These are phyloP conservation scores for Candida sojae DNA, from an alignment of 1,139 yeast genomes.

Conservation along the genomic window DNA sequence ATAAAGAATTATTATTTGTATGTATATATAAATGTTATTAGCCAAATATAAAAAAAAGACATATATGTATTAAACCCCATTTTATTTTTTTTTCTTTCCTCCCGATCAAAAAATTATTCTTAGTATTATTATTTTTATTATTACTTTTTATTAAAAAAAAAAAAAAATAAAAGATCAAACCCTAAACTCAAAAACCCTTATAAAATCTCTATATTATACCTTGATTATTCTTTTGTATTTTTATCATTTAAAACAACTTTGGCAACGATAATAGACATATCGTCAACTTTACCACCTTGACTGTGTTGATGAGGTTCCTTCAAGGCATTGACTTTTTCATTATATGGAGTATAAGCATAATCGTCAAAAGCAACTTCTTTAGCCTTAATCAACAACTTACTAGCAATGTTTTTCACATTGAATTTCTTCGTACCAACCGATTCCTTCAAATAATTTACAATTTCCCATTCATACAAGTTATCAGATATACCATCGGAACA, in stretches of 20 bases:
- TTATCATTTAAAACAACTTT: constrained; percentile 27
- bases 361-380: constrained; percentile 57
- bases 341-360: constrained; percentile 56
- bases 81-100: too few species aligned
- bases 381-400: constrained; percentile 41
- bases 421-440: constrained; percentile 27
- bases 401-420: constrained; percentile 40
- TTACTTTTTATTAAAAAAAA: neutral
- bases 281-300: constrained; percentile 59
- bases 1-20: neutral
- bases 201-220: neutral
- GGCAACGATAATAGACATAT: constrained; percentile 54
- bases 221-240: constrained; percentile 1
- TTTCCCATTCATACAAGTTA: constrained; percentile 52
- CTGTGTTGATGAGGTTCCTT: constrained; percentile 36
- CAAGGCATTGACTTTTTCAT: constrained; percentile 50
- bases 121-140: neutral
- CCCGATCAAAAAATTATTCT: too few species aligned
- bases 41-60: neutral
- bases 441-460: constrained; percentile 37
- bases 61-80: neutral
- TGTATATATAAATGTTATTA: too few species aligned
- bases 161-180: neutral
- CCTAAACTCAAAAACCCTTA: neutral
- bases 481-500: constrained; percentile 61